phyloP scores from a whole-genome alignment of 768 basidiomycete genomes.

The Asterophora parasitica region DNA sequence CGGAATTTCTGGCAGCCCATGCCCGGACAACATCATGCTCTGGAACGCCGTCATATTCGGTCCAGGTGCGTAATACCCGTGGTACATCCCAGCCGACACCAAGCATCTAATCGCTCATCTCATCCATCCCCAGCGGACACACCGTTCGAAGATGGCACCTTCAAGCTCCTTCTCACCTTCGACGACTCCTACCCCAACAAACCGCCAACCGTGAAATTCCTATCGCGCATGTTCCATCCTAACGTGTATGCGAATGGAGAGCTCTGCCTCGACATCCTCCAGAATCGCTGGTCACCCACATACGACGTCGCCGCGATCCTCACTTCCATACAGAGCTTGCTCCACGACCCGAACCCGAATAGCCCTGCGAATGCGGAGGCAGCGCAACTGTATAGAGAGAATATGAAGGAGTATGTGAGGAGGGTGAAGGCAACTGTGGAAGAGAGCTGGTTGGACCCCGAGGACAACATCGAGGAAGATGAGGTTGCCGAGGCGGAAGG shows the following conservation, averaged over 20 bases:
- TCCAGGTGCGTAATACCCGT: slow-evolving; percentile 60
- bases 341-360: slow-evolving; percentile 98
- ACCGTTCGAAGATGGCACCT: slow-evolving; percentile 98
- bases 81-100: no score
- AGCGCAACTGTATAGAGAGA: slow-evolving; percentile 92
- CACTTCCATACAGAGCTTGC: slow-evolving; percentile 90
- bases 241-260: slow-evolving; percentile 99
- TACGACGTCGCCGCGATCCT: slow-evolving; percentile 99
- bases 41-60: slow-evolving; percentile 99
- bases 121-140: slow-evolving; percentile 68
- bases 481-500: no score
- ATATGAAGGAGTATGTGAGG: slow-evolving; percentile 97
- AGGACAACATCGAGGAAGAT: slow-evolving; percentile 47
- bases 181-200: slow-evolving; percentile 99
- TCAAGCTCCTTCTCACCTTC: slow-evolving; percentile 92
- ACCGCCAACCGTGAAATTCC: slow-evolving; percentile 95
- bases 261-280: slow-evolving; percentile 95
- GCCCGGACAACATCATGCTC: slow-evolving; percentile 97
- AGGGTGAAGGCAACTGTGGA: slow-evolving; percentile 92
- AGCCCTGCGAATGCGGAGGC: slow-evolving; percentile 99
- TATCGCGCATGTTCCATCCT: slow-evolving; percentile 97
- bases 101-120: no score
- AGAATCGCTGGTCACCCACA: slow-evolving; percentile 98
- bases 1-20: slow-evolving; percentile 95
- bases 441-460: slow-evolving; percentile 91